Evolutionary conservation across 352 stramenopile species (phyloP).

Genomic region (Phytophthora multivora): DNA sequence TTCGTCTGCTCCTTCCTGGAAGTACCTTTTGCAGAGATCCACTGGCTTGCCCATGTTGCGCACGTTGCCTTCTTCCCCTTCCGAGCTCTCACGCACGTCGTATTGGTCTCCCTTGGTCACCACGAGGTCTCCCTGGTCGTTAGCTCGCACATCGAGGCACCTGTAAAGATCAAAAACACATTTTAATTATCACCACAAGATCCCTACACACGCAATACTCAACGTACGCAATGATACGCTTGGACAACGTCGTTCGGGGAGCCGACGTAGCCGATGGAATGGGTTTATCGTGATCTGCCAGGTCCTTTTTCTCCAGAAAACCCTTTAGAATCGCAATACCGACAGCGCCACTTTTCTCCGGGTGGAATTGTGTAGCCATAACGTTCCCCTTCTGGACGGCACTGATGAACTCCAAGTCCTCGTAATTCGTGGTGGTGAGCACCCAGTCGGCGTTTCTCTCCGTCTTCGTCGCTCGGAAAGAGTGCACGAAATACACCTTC

Average conservation of each 20-base stretch:
- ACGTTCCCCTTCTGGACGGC: conserved; percentile 95
- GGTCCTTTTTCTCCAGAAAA: conserved; percentile 89
- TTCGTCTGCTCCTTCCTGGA: conserved; percentile 96
- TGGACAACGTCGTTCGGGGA: conserved; percentile 85
- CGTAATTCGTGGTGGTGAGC: conserved; percentile 96
- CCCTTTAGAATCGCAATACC: conserved; percentile 93
- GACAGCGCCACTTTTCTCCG: conserved; percentile 95
- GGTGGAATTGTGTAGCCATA: conserved; percentile 98
- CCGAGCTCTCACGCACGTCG: conserved; percentile 93
- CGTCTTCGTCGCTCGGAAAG: conserved; percentile 86
- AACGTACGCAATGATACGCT: conserved; percentile 94
- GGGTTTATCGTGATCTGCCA: conserved; percentile 50
- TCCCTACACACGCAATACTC: neutral
- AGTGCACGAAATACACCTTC: conserved; percentile 98
- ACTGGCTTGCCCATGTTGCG: conserved; percentile 98
- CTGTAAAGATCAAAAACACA: conserved; percentile 30
- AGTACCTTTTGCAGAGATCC: conserved; percentile 94
- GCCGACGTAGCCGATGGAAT: conserved; percentile 38
- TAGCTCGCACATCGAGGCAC: conserved; percentile 96
- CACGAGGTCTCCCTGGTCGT: conserved; percentile 96
- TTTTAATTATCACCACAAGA: conserved; percentile 13
- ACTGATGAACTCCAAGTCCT: conserved; percentile 92
- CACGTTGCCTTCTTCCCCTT: conserved; percentile 87
- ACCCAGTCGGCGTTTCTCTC: conserved; percentile 92
- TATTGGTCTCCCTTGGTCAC: conserved; percentile 99